These are phyloP conservation scores for Ganoderma boninense DNA, from an alignment of 1,284 basidiomycete genomes.

Conservation along the genomic window DNA sequence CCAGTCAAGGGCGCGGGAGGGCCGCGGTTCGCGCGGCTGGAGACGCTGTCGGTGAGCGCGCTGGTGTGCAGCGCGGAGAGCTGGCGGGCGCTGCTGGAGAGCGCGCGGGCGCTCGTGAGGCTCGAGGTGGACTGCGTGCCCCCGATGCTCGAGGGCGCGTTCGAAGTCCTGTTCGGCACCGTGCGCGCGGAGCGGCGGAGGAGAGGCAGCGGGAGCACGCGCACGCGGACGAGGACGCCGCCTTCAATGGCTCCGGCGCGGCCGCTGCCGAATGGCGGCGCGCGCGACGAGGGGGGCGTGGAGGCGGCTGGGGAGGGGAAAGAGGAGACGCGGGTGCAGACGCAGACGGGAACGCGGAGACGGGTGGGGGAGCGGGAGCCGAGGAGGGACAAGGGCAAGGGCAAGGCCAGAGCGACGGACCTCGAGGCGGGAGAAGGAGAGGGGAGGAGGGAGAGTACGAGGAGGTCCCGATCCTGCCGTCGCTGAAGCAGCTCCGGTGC, in stretches of 20 bases:
- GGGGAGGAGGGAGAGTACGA: neutral
- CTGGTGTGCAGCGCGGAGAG: conserved; percentile 51
- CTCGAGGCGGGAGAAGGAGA: neutral
- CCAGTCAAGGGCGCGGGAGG: neutral
- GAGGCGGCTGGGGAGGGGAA: no score
- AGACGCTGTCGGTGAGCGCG: conserved; percentile 53
- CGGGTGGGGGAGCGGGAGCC: conserved; percentile 1
- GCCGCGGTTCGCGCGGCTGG: conserved; percentile 46
- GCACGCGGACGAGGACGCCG: neutral
- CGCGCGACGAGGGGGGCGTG: neutral
- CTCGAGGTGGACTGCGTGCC: conserved; percentile 58
- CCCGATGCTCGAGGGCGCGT: conserved; percentile 44
- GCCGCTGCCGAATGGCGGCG: neutral
- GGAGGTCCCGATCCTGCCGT: conserved; percentile 35
- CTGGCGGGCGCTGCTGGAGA: conserved; percentile 50
- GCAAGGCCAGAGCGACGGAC: conserved; percentile 10
- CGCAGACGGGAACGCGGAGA: no score
- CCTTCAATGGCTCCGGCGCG: neutral
- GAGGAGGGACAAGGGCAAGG: conserved; percentile 15
- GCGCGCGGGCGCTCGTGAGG: conserved; percentile 44
- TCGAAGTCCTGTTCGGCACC: conserved; percentile 44
- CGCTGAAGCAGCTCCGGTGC: conserved; percentile 35
- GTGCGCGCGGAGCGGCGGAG: conserved; percentile 1
- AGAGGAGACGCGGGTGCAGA: neutral
- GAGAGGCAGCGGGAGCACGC: neutral